These are phyloP conservation scores for Diaporthe citriasiana DNA, from an alignment of 2,329 filamentous ascomycete genomes.

Conservation along the genomic window DNA sequence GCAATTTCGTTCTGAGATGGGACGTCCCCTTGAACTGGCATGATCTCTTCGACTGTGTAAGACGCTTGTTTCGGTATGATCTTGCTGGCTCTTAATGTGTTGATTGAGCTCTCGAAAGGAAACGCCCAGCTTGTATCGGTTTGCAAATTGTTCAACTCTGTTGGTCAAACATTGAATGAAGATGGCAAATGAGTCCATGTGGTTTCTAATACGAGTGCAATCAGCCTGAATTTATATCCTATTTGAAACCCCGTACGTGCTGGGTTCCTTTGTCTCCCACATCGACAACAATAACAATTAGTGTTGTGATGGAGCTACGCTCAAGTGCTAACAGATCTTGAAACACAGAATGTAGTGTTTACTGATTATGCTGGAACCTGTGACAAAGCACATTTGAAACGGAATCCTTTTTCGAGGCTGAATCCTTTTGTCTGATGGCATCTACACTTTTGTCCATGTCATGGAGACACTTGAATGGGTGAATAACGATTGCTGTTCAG, in stretches of 20 bases:
- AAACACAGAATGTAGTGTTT: background rate
- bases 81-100: background rate
- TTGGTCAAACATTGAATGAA: background rate
- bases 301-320: background rate
- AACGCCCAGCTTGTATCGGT: background rate
- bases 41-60: background rate
- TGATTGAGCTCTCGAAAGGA: background rate
- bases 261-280: background rate
- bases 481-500: background rate
- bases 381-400: background rate
- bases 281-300: background rate
- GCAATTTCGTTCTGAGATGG: background rate
- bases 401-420: accelerated
- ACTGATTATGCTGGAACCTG: accelerated
- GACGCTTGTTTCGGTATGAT: accelerated
- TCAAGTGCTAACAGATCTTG: too few species aligned
- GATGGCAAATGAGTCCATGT: background rate
- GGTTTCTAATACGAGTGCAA: too few species aligned
- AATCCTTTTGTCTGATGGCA: background rate
- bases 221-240: background rate
- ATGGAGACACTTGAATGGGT: background rate
- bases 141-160: background rate
- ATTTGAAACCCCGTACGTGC: background rate
- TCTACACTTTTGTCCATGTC: background rate
- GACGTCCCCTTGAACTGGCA: background rate